Evolutionary conservation across 2,329 filamentous ascomycete species (phyloP), one percentile per base, ranked within the genome.

Genomic region (Penicillium sp.): DNA sequence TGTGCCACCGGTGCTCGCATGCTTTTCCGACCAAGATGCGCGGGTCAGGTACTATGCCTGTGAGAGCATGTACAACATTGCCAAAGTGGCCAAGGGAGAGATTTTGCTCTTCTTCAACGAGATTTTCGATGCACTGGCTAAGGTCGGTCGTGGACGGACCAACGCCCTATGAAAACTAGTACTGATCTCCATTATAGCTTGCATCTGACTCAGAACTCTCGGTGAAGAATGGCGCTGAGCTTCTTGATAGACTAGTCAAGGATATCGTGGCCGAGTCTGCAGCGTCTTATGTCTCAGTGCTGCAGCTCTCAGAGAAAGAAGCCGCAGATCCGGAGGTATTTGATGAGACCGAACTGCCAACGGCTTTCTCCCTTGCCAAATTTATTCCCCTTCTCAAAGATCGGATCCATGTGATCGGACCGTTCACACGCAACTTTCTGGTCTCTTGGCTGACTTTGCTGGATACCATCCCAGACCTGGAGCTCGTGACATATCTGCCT

Each of bases 1-100:
- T 55, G 91, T 98, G 0, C 91, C 91, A 31, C 94, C 94, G 3
- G 93, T 98, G 4, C 78, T 98, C 31, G 93, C 93, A 36, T 98
- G 94, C 73, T 98, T 98, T 68, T 87, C 87, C 42, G 94, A 98
- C 56, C 93, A 97, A 72, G 93, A 98, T 84, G 90, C 93, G 18
- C 81, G 93, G 43, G 93, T 97, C 20, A 81, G 93, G 50, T 98
- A 98, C 67, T 98, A 98, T 70, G 93, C 93, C 16, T 98, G 93
- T 70, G 93, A 98, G 73, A 94, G 90, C 67, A 98, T 98, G 93
- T 98, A 98, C 72, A 98, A 98, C 68, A 98, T 98, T 62, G 90
- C 93, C 60, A 98, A 98, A 71, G 93, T 98, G 33, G 93, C 91
- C 45, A 98, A 98, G 69, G 93, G 94, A 25, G 93, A 98, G 68